Evolutionary conservation across 768 basidiomycete species (phyloP), one percentile per base, ranked within the genome.

Genomic region (Hydnum rufescens): DNA sequence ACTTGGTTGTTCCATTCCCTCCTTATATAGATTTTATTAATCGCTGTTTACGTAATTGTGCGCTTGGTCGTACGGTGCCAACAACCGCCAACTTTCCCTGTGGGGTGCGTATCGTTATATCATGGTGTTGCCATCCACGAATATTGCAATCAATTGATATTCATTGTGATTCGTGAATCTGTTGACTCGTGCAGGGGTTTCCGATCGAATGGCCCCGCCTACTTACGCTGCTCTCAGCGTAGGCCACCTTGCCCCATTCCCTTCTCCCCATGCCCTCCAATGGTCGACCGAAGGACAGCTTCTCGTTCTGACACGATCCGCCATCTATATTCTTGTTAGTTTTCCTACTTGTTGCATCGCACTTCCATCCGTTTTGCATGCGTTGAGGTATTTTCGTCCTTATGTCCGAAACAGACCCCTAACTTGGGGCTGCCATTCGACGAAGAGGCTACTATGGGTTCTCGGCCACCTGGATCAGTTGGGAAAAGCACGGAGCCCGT

Each of bases 281-380:
- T 56, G 55, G 55, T 56, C 55, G 3, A 44, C 44, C 5, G 55
- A 54, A 30, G 55, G 55, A 42, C 55, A 56, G 47, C 36, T 55
- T 1, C 48, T 56, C 13, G 26, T 56, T n/a, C 4, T 56, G 29
- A 55, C 54, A 2, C 32, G 50, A 3, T 28, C 34, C 22, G 54
- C 42, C 1, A 29, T 56, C 23, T 56, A 56, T 31, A 56, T 56
- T 22, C 55, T 56, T 16, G 52, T 53, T 26, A 5, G 26, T 16
- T 13, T 23, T 16, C 4, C 4, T 2, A 26, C 29, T 31, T 2
- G 3, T 39, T 39, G 34, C 34, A 39, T 39, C 8, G 8, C 34
- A 8, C 5, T 18, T 2, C 31, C n/a, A n/a, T n/a, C n/a, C n/a
- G n/a, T n/a, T n/a, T n/a, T n/a, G n/a, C n/a, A n/a, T n/a, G n/a